Base-by-base conservation (phyloP, 768 basidiomycete species). In the Macrocybe gigantea region DNA sequence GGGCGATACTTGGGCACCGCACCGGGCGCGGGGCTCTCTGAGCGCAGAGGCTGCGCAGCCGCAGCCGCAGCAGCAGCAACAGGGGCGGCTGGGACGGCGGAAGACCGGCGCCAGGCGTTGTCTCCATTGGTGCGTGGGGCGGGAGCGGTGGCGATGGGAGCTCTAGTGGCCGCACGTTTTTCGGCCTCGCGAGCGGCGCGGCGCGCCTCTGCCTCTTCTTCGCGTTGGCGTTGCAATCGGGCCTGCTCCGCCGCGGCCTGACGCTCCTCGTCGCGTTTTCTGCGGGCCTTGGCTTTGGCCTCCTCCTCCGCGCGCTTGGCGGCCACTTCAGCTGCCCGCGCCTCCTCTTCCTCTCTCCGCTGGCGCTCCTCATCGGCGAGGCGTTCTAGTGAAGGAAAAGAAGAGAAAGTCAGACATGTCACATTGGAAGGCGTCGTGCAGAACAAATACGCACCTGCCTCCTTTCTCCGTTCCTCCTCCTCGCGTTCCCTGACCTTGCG, bases 161-260 rank as follows among this genome's bases (percentile, higher is more conserved):
- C 58, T 5, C 62, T 58, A 8, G 55, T 40, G 40, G 62, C 56
- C 13, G 63, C 55, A 12, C 52, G 53, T 45, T 65, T 70, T 49
- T 74, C 71, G 14, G 66, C 57, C 4, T 69, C 66, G 44, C 79
- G 78, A 12, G 68, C 58, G 29, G 29, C 51, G 15, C 67, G 34
- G 49, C 74, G 69, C 45, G 69, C 69, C 65, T 77, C 77, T 1
- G 86, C 85, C 50, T 88, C 85, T n/a, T 83, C 81, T 56, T 87
- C 88, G 35, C 83, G 76, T 54, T 82, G 77, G 9, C 65, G 67
- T 52, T 79, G 85, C 43, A 73, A 66, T n/a, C 76, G 79, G 1
- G 79, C 81, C 29, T 75, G 64, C 47, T 87, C 82, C 10, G 64
- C 12, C 0, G 70, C 72, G 11, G 74, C 78, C 11, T 74, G 74